Evolutionary conservation across 768 basidiomycete species (phyloP).

Genomic region (Lactarius deliciosus): DNA sequence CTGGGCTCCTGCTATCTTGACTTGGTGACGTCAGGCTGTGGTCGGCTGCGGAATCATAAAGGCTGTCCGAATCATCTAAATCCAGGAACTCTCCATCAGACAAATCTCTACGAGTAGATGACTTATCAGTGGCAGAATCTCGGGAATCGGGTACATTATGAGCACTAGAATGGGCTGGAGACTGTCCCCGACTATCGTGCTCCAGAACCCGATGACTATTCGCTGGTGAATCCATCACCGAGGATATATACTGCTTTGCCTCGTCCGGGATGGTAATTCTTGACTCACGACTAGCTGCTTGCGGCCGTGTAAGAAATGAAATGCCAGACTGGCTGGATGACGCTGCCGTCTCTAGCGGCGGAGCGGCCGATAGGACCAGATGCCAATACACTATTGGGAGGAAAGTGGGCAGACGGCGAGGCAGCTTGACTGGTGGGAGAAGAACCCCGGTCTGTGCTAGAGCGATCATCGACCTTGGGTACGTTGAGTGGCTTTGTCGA

Average conservation of each 20-base stretch:
- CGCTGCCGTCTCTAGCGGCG: conserved; percentile 11
- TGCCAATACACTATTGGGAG: background rate
- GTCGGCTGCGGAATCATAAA: conserved; percentile 42
- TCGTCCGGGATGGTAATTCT: conserved; percentile 74
- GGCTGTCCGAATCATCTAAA: conserved; percentile 51
- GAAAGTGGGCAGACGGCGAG: conserved; percentile 12
- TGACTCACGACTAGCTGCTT: conserved; percentile 56
- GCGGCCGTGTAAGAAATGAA: conserved; percentile 17
- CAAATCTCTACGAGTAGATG: conserved; percentile 27
- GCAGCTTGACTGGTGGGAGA: conserved; percentile 4
- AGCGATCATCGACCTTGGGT: conserved; percentile 10
- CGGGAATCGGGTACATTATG: conserved; percentile 18
- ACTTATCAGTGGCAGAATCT: conserved; percentile 26
- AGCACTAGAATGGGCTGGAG: conserved; percentile 16
- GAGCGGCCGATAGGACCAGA: conserved; percentile 4
- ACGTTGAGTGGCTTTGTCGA: conserved; percentile 18
- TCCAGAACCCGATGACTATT: conserved; percentile 47
- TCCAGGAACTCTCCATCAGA: conserved; percentile 62
- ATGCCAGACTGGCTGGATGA: conserved; percentile 6
- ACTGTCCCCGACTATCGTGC: conserved; percentile 10
- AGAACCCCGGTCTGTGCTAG: background rate
- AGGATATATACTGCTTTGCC: conserved; percentile 67
- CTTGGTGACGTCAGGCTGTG: conserved; percentile 34
- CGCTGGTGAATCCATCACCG: conserved; percentile 62
- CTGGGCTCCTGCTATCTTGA: conserved; percentile 26